These are phyloP conservation scores for Ophiostoma angusticollis DNA, from an alignment of 2,329 filamentous ascomycete genomes.

Conservation along the genomic window DNA sequence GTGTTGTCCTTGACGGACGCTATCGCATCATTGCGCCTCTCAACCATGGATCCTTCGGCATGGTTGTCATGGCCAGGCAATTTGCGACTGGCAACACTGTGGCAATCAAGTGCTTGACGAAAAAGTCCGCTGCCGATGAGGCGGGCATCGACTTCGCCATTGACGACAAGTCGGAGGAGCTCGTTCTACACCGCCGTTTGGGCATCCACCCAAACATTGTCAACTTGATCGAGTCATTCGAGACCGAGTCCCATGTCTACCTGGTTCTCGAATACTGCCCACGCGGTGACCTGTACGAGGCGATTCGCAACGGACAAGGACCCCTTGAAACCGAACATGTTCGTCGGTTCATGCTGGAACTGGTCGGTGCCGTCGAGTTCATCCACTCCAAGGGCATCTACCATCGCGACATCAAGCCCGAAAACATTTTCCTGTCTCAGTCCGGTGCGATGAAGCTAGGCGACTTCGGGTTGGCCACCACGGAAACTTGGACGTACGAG, in stretches of 20 bases:
- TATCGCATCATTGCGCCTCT: constrained; percentile 86
- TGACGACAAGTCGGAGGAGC: constrained; percentile 73
- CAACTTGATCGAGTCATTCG: constrained; percentile 81
- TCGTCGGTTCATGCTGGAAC: constrained; percentile 90
- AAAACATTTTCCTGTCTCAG: constrained; percentile 92
- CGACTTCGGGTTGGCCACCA: constrained; percentile 88
- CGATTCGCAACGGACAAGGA: constrained; percentile 77
- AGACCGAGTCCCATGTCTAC: constrained; percentile 81
- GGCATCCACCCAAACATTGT: constrained; percentile 81
- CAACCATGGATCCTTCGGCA: constrained; percentile 97
- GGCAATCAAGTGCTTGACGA: constrained; percentile 93
- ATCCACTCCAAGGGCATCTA: constrained; percentile 86
- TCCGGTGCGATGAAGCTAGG: constrained; percentile 88
- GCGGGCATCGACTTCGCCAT: constrained; percentile 53
- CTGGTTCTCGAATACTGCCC: constrained; percentile 91
- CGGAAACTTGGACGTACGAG: constrained; percentile 81
- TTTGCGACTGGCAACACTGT: constrained; percentile 63
- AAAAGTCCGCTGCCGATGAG: constrained; percentile 52
- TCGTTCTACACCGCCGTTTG: constrained; percentile 66
- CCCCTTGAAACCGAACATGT: constrained; percentile 94
- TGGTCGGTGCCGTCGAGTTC: constrained; percentile 78
- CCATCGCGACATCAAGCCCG: constrained; percentile 97
- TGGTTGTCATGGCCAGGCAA: constrained; percentile 92
- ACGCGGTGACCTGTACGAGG: constrained; percentile 93
- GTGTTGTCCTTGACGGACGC: constrained; percentile 73